Evolutionary conservation across 2,329 filamentous ascomycete species (phyloP).

Genomic region (Trichophyton simii): DNA sequence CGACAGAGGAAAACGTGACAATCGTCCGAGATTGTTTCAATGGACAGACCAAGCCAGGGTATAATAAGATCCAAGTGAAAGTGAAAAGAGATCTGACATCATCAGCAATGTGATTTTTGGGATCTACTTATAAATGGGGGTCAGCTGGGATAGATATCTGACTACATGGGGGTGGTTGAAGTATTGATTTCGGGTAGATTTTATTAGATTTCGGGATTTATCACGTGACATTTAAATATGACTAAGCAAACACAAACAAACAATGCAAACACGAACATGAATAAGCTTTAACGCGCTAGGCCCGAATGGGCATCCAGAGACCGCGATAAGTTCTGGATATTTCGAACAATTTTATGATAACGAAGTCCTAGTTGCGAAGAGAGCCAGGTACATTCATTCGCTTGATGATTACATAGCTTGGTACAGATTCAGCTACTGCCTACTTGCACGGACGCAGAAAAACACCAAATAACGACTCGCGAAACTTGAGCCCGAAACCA

Average conservation of each 20-base stretch:
- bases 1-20: neutral
- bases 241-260: neutral
- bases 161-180: neutral
- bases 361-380: neutral
- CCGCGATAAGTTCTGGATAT: neutral
- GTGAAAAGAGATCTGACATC: neutral
- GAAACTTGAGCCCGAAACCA: neutral
- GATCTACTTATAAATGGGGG: neutral
- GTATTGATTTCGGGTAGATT: neutral
- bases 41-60: neutral
- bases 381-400: neutral
- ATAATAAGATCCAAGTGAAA: slow-evolving; percentile 3
- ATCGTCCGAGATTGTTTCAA: slow-evolving; percentile 3
- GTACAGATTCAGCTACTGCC: neutral
- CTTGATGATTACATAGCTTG: neutral
- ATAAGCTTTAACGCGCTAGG: neutral
- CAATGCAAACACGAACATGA: neutral
- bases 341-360: neutral
- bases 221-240: neutral
- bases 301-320: neutral
- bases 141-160: no score
- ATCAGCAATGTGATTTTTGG: neutral
- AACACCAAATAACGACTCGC: no score
- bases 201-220: neutral
- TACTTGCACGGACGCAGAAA: no score